Base-by-base conservation (phyloP, 2,329 filamentous ascomycete species). In the Phaeosphaeria sp. region DNA sequence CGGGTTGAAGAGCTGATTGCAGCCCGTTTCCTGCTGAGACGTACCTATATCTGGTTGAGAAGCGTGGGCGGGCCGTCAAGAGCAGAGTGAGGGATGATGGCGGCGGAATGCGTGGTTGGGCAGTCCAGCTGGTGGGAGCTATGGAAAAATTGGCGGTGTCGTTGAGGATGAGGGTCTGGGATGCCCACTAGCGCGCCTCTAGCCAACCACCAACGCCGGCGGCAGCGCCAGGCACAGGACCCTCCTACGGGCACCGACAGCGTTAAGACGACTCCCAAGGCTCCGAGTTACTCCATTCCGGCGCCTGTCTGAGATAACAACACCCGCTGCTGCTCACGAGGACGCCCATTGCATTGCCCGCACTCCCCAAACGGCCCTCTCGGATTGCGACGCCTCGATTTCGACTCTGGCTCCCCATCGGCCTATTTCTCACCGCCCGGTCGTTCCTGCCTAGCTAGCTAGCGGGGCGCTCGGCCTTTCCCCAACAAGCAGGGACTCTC, bases 21-120 rank as follows among this genome's bases (percentile, higher is more conserved):
- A 17, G 36, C 15, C 36, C 36, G 36, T 17, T n/a, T 39, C 15
- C 46, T 61, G 67, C 39, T 66, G 68, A 55, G 66, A 76, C 74
- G 64, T 71, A 77, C 74, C 73, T 76, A 67, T 67, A 68, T 71
- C 56, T 66, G 63, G 69, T 67, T 69, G 69, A 61, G 68, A 59
- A 36, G 59, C 42, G 56, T 53, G 54, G 56, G 60, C 30, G 43
- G 58, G 51, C 44, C 41, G 41, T 49, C 49, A 64, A n/a, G 53
- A 55, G 58, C 58, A 57, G 36, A 39, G 21, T 41, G 56, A 59
- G 44, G 57, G 55, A 64, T 51, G 44, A 55, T 52, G 59, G 58
- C 59, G 47, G 47, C 46, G 59, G 56, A 36, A 50, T 51, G 62
- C 54, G 55, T 63, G 51, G 66, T 64, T 66, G 65, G 66, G 64